phyloP scores from a whole-genome alignment of 1,284 basidiomycete species.

The Prillingera fragicola region DNA sequence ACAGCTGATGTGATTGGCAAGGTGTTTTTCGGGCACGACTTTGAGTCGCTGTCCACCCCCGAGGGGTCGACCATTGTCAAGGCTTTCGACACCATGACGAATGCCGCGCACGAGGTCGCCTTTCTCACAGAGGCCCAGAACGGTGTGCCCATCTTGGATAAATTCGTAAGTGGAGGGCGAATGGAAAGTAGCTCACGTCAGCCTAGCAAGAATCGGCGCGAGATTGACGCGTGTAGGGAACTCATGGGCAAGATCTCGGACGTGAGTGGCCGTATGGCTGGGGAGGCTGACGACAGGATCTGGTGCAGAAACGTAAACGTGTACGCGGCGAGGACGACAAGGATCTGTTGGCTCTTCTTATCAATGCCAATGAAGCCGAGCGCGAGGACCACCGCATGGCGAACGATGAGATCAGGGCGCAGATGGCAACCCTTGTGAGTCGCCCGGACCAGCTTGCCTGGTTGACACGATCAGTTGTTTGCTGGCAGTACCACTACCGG shows the following conservation, averaged over 20 bases:
- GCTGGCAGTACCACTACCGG: conserved; percentile 66
- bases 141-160: conserved; percentile 1
- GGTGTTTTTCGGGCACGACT: conserved; percentile 60
- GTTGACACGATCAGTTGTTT: conserved; percentile 6
- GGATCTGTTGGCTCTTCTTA: conserved; percentile 47
- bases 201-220: not conserved
- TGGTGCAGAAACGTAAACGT: conserved; percentile 21
- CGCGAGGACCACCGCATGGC: conserved; percentile 53
- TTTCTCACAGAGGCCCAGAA: conserved; percentile 5
- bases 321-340: conserved; percentile 48
- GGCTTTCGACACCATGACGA: not conserved
- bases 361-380: conserved; percentile 44
- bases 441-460: too few species aligned
- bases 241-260: not conserved
- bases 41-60: conserved; percentile 32
- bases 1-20: conserved; percentile 64
- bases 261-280: not conserved
- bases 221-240: conserved; percentile 2
- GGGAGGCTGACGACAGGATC: not conserved
- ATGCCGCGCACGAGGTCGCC: not conserved
- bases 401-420: conserved; percentile 60
- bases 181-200: not conserved
- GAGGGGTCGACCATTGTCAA: not conserved
- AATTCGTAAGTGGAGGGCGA: conserved; percentile 7
- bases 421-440: conserved; percentile 63